Percentiles rank a stretch among this genome's conserved stretches.
phyloP scores from a whole-genome alignment of 176 grass and related monocot genomes.

The Oryza longistaminata region DNA sequence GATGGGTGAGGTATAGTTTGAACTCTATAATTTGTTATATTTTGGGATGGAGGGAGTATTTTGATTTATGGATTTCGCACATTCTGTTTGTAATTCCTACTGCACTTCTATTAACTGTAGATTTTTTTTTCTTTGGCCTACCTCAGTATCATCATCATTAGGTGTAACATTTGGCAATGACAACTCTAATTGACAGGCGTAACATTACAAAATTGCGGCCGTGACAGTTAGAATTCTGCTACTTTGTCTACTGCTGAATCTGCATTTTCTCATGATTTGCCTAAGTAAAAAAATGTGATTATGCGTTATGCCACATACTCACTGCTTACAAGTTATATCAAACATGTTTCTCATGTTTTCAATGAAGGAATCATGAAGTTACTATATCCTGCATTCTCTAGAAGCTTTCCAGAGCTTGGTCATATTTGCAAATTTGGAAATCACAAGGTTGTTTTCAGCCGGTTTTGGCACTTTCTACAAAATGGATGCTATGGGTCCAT shows the following conservation, averaged over 20 bases:
- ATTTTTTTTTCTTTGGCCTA: constrained; percentile 25
- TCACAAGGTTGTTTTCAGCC: constrained; percentile 66
- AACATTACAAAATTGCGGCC: no score
- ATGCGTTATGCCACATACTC: no score
- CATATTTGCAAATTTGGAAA: constrained; percentile 75
- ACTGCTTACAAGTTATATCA: constrained; percentile 20
- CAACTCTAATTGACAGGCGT: constrained; percentile 54
- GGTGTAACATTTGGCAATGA: constrained; percentile 45
- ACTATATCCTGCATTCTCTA: constrained; percentile 66
- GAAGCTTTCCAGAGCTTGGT: constrained; percentile 82
- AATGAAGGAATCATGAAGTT: constrained; percentile 76
- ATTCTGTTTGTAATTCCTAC: constrained; percentile 24
- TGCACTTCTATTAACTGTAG: constrained; percentile 24
- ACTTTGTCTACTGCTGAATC: no score
- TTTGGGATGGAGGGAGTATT: background rate
- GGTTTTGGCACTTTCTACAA: constrained; percentile 76
- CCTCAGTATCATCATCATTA: constrained; percentile 68
- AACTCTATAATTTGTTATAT: no score
- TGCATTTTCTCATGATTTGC: no score
- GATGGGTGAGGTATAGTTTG: no score
- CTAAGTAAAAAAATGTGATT: no score
- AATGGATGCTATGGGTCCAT: constrained; percentile 94
- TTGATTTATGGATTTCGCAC: background rate
- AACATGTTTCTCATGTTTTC: constrained; percentile 74
- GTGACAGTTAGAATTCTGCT: no score